phyloP scores from a whole-genome alignment of 106 monocot species.

The Platanthera guangdongensis region DNA sequence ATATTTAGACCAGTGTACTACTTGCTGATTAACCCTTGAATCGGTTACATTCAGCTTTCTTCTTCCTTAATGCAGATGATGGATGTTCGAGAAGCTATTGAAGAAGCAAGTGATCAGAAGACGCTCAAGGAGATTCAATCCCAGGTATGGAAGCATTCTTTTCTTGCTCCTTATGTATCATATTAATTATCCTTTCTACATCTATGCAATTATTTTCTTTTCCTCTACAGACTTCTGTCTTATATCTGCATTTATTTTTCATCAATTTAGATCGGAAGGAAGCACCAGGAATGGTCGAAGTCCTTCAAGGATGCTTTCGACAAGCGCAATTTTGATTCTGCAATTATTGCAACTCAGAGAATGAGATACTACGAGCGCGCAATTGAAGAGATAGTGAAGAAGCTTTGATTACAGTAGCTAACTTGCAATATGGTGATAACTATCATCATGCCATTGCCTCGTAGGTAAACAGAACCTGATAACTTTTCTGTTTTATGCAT shows the following conservation, averaged over 20 bases:
- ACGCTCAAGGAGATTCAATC: slow-evolving; percentile 39
- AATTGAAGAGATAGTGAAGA: slow-evolving; percentile 73
- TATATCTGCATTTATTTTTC: background rate
- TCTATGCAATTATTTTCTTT: background rate
- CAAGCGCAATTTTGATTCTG: slow-evolving; percentile 32
- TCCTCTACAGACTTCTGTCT: background rate
- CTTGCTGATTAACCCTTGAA: background rate
- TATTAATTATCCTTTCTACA: background rate
- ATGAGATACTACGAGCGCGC: slow-evolving; percentile 92
- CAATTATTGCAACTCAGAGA: slow-evolving; percentile 45
- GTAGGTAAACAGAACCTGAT: background rate
- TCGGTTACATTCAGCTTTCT: background rate
- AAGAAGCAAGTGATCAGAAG: slow-evolving; percentile 41
- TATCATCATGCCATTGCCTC: background rate
- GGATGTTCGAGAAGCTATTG: slow-evolving; percentile 73
- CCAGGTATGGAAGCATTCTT: slow-evolving; percentile 25
- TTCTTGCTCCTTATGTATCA: background rate
- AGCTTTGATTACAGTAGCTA: slow-evolving; percentile 37
- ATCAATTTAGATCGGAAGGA: slow-evolving; percentile 37
- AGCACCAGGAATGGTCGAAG: slow-evolving; percentile 46
- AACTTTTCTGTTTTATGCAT: background rate
- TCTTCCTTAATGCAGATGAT: slow-evolving; percentile 39
- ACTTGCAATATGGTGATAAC: background rate
- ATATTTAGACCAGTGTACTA: background rate
- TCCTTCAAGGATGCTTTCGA: slow-evolving; percentile 55